Base-by-base conservation (phyloP, 2,329 filamentous ascomycete species). In the Nannizziopsis barbatae region DNA sequence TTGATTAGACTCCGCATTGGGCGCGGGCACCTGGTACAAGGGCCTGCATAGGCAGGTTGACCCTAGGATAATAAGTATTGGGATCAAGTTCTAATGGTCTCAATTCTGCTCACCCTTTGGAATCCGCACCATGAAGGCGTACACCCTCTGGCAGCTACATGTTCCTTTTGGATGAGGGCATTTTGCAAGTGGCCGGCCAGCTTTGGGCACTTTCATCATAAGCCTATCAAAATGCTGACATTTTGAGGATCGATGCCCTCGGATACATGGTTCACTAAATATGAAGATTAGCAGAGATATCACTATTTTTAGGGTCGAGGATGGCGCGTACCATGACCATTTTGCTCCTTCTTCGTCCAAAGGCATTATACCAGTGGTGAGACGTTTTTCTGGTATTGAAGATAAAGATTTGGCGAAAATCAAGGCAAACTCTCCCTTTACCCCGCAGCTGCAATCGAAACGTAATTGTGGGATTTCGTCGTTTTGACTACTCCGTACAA, bases 201-300 rank as follows among this genome's bases (percentile, higher is more conserved):
- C 69, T 49, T 71, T 72, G 22, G 69, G 68, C 17, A 73, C 70
- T 56, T 71, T 70, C 56, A 72, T 68, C 66, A 73, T 71, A 33
- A 72, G 60, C 51, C 71, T 62, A 52, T 73, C 70, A 45, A 66
- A 69, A 55, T 73, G 70, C 48, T 66, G 65, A 42, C 70, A 72
- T 68, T 72, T 72, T 50, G 70, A 71, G 17, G 70, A 72, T 45
- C 70, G 65, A 57, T 72, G 70, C 14, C 70, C 70, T 47, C 70
- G 67, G 55, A 72, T 69, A 52, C 70, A 72, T 55, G 70, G 69
- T 53, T 72, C 69, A 51, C 70, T 72, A 14, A n/a, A 18, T 22
- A 43, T 33, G 11, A 33, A 15, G 14, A 20, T 49, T 35, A 47
- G 50, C 31, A 32, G 2, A 12, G 27, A n/a, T 39, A 41, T 32